Percentiles rank a stretch among this genome's conserved stretches.
Evolutionary conservation across 306 rosid species (phyloP).

Genomic region (Arachis stenosperma): DNA sequence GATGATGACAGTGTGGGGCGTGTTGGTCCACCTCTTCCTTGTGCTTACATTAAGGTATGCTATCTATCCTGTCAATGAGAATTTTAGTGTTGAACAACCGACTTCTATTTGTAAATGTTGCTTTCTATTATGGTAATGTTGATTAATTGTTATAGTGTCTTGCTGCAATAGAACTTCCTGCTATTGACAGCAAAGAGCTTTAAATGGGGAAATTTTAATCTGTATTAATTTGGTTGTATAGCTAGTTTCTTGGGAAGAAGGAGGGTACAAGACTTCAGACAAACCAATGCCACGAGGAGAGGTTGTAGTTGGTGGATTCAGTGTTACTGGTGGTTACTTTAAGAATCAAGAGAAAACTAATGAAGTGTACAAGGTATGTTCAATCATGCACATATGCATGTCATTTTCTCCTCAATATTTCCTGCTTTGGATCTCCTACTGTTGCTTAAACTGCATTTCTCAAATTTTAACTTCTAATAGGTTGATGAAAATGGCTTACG

Average conservation of each 20-base stretch:
- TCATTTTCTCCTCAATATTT: slow-evolving; percentile 7
- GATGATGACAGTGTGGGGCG: slow-evolving; percentile 91
- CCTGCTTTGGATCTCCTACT: slow-evolving; percentile 9
- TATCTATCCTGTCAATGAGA: slow-evolving; percentile 2
- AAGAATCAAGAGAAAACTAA: slow-evolving; percentile 78
- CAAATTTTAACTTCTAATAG: slow-evolving; percentile 43
- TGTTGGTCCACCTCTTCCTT: slow-evolving; percentile 95
- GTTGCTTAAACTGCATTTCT: slow-evolving; percentile 22
- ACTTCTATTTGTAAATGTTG: slow-evolving; percentile 22
- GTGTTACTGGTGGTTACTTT: slow-evolving; percentile 88
- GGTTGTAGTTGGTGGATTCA: slow-evolving; percentile 80
- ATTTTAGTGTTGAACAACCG: not conserved
- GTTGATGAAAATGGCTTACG: slow-evolving; percentile 82
- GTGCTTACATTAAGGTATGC: slow-evolving; percentile 76
- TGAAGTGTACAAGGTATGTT: slow-evolving; percentile 79
- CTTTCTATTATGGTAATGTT: slow-evolving; percentile 8
- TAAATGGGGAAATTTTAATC: slow-evolving; percentile 24
- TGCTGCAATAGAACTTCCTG: slow-evolving; percentile 18
- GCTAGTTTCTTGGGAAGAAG: slow-evolving; percentile 97
- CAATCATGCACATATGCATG: slow-evolving; percentile 4
- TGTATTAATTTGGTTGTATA: slow-evolving; percentile 47
- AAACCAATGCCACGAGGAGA: slow-evolving; percentile 97
- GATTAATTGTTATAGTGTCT: slow-evolving; percentile 5
- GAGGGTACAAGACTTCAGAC: slow-evolving; percentile 80
- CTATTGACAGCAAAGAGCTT: slow-evolving; percentile 2